Percentiles rank a stretch among this genome's conserved stretches.
Evolutionary conservation across 345 rosid species (phyloP).

Genomic region (Brassica juncea): DNA sequence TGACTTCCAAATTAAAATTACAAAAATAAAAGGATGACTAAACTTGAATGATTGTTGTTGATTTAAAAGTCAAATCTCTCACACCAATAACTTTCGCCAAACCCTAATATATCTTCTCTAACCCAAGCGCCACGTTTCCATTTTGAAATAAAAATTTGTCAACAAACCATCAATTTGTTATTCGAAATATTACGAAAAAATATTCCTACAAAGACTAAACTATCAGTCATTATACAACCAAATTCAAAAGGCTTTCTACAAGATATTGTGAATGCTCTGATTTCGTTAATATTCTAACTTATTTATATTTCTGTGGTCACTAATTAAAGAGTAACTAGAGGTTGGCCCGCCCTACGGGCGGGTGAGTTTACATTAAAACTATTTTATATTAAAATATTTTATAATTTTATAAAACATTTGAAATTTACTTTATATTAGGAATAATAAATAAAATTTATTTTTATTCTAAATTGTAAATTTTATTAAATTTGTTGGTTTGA

Average conservation of each 20-base stretch:
- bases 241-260: neutral
- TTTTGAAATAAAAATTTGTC: neutral
- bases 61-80: slow-evolving; percentile 1
- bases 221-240: neutral
- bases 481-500: too few species aligned
- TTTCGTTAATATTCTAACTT: neutral
- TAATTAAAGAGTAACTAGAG: neutral
- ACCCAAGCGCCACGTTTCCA: slow-evolving; percentile 4
- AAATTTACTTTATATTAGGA: too few species aligned
- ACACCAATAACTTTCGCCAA: neutral
- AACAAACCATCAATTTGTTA: neutral
- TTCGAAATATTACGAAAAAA: neutral
- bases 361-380: too few species aligned
- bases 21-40: neutral
- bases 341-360: too few species aligned
- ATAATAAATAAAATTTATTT: too few species aligned
- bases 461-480: too few species aligned
- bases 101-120: neutral
- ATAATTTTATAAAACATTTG: too few species aligned
- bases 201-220: neutral
- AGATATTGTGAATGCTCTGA: neutral
- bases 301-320: neutral
- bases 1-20: neutral
- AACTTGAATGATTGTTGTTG: neutral
- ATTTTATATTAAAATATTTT: too few species aligned